Evolutionary conservation across 768 basidiomycete species (phyloP), one percentile per base, ranked within the genome.

Genomic region (Fomitopsis serialis): DNA sequence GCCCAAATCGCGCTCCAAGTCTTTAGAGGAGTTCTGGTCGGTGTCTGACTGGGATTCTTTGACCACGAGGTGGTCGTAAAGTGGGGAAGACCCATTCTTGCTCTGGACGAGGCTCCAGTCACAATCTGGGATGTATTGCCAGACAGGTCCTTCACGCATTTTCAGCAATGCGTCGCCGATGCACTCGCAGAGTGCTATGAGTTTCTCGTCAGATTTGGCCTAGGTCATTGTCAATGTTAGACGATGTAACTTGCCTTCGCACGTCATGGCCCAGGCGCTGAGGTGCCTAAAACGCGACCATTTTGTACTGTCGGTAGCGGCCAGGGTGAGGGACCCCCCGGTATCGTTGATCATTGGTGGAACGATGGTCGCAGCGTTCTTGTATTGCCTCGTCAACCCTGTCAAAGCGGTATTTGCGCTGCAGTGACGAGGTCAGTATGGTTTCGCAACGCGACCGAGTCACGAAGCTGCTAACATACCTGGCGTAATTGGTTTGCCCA

Each of bases 81-180:
- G 21, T 0, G 56, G 32, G 2, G 64, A 61, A 2, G 54, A 13
- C 13, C 68, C 67, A 8, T 67, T 49, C 34, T 59, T 56, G 27
- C 56, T 52, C 10, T 63, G 58, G n/a, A 71, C 54, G 0, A 42
- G 37, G 11, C 29, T 53, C 70, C 72, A 71, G 27, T 71, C 63
- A 23, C 72, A 55, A 37, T 68, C 65, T 0, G 72, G 72, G 43
- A 73, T 62, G 54, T 73, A 72, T 21, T 54, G 52, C 27, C 59
- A 55, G 22, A 53, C 54, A 40, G n/a, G 57, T 15, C 56, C 59
- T 32, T 61, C 65, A 11, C 54, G 60, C 29, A 72, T 54, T 42
- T 61, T 61, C 9, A 19, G 50, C 23, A 74, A 63, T 6, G 65
- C 70, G 45, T 74, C 66, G 44, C 63, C 66, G 29, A 71, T 56